Evolutionary conservation across 306 rosid species (phyloP), one percentile per base, ranked within the genome.

Genomic region (Cicer arietinum): DNA sequence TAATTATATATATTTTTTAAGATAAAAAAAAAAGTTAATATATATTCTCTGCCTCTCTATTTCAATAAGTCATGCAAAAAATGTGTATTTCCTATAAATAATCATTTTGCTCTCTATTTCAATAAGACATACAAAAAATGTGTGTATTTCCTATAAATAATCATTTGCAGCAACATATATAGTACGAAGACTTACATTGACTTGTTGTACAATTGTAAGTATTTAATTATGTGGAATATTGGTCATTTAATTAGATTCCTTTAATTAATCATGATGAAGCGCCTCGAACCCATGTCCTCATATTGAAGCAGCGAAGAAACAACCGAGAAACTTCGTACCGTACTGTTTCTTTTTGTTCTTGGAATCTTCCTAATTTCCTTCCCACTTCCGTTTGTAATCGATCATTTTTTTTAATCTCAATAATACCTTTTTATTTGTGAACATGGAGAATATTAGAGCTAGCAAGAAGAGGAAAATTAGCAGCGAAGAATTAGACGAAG

Each of bases 401-500:
- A n/a, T 22, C 51, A 6, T 1, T 1, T 46, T 56, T 14, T n/a
- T 6, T n/a, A 22, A 11, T 48, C 5, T 22, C 16, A 10, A 0
- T 3, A 4, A 0, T 13, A 22, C 25, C 25, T 39, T 9, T 6
- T 51, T 43, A 10, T 16, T 6, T 56, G 8, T 20, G 7, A 35
- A 25, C 62, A 83, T 79, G 89, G 81, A 83, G 35, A 50, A 3
- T 6, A 16, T 47, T 30, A 41, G 13, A 4, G 7, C 39, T 7
- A 77, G 42, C 77, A 85, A 81, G 82, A 88, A 81, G 83, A 89
- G 89, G 70, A 85, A 80, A 85, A 43, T 17, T 25, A 58, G 44
- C 70, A 7, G 2, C 7, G 69, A 58, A 61, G 81, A 82, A 1
- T 22, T 22, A 7, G 79, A 53, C 1, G 66, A 50, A 13, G 73